Conservation (phyloP, 345 rosid species). For the Salix viminalis region DNA sequence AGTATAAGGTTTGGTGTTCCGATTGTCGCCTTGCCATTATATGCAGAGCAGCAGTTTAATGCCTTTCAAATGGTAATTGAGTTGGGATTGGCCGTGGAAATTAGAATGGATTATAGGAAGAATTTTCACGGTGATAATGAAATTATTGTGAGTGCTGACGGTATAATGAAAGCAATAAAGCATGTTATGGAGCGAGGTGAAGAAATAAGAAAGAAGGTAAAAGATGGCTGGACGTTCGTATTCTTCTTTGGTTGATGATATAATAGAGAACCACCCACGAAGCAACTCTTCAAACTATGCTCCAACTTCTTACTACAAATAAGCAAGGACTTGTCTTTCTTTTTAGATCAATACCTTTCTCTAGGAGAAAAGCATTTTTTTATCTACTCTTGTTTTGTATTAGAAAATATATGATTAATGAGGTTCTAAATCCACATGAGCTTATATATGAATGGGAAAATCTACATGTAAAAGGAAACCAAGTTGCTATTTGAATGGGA, state of each 20-base stretch:
- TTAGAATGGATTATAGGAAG: slow-evolving; percentile 6
- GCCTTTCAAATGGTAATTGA: slow-evolving; percentile 9
- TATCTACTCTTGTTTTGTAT: too few relatives aligned
- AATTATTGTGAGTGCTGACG: not conserved
- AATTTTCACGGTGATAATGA: not conserved
- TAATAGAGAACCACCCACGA: too few relatives aligned
- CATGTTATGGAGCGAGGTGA: not conserved
- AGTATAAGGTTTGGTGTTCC: slow-evolving; percentile 6
- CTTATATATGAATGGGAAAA: too few relatives aligned
- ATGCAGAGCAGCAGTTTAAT: slow-evolving; percentile 14
- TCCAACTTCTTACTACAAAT: too few relatives aligned
- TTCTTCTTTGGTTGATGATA: not conserved
- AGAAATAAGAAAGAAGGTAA: not conserved
- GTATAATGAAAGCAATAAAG: not conserved
- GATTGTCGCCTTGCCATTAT: slow-evolving; percentile 15
- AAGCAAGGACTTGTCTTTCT: too few relatives aligned
- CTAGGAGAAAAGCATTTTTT: too few relatives aligned
- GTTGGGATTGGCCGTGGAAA: slow-evolving; percentile 14
- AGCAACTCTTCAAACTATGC: too few relatives aligned
- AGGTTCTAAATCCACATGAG: too few relatives aligned
- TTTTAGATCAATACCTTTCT: too few relatives aligned
- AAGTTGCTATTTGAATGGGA: too few relatives aligned
- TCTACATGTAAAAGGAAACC: too few relatives aligned
- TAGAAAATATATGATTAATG: too few relatives aligned
- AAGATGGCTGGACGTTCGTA: not conserved